Base-by-base conservation (phyloP, 345 rosid species). In the Citrus inodora region DNA sequence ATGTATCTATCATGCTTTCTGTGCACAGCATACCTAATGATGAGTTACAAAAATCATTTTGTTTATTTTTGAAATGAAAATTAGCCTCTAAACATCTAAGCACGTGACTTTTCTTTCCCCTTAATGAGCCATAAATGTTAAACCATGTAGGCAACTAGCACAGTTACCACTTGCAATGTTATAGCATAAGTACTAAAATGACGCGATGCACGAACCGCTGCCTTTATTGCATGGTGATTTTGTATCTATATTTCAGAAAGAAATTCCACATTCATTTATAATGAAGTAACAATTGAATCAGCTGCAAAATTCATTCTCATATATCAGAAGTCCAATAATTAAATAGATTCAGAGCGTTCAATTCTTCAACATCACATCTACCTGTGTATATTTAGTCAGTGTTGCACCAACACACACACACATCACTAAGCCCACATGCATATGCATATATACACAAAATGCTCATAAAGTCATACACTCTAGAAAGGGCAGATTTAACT, bases 291-390 rank as follows among this genome's bases (percentile, higher is more conserved):
- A 25, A 65, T 21, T 32, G 21, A 9, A 61, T 10, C 70, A 27
- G 63, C 78, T 46, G 62, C 63, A 63, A 13, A 60, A 28, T 27
- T 75, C 7, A n/a, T 65, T 75, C 71, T 22, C 61, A 8, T 27
- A 62, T 14, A 56, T 73, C 66, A 73, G 53, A 73, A 73, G 40
- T 74, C 69, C 37, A 17, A 27, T 9, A 59, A 73, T 73, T 28
- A 62, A 35, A 73, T 27, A 48, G 40, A 5, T 40, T 58, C 40
- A 21, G 35, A 9, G 19, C 2, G 3, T 74, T 61, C 40, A 53
- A 17, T 17, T 19, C 74, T 30, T 51, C 25, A 53, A 17, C 62
- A 71, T 71, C 42, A 71, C 61, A 19, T 51, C 55, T 9, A 53
- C 8, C 24, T 13, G 42, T 9, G 28, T 62, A 40, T 46, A 61